Base-by-base conservation (phyloP, 2,329 filamentous ascomycete genomes). In the Fusarium sp. region DNA sequence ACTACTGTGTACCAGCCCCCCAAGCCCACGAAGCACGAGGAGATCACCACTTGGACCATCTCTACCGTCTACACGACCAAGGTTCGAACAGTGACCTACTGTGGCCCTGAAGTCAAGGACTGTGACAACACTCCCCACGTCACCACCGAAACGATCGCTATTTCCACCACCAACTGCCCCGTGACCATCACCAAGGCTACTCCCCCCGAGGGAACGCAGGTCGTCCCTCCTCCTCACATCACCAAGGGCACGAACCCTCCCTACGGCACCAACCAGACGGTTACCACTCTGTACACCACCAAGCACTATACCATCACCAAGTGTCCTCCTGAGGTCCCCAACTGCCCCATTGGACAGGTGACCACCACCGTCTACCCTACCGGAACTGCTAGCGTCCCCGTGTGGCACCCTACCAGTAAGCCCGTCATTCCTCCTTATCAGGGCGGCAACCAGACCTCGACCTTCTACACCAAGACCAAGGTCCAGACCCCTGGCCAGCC, bases 21-120 rank as follows among this genome's bases (percentile, higher is more conserved):
- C 53, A 48, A 57, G 43, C n/a, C 44, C 34, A 51, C 55, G 28
- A 31, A 48, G 37, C n/a, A 36, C 15, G 44, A 9, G 6, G n/a
- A 34, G 37, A 30, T n/a, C 51, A 60, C 85, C 81, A 68, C 61
- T 39, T 48, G 16, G 59, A 34, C 43, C 16, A 47, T 44, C 37
- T 66, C 62, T 1, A 65, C 62, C 18, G 46, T 66, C 10, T 67
- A 66, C 62, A 69, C 66, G 3, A 71, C 68, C 10, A 58, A 54
- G 8, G n/a, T 68, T 46, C 57, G 62, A 34, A 70, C 67, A 4
- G 47, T 70, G 37, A 71, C 68, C 34, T 37, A n/a, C 11, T 65
- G 58, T 16, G 28, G 37, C 11, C 60, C 68, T 30, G 58, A 51
- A 12, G 57, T 64, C 8, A 62, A 66, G 15, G 53, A 69, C 37